Base-by-base conservation (phyloP, 2,329 filamentous ascomycete species). In the Aspergillus nomiae region DNA sequence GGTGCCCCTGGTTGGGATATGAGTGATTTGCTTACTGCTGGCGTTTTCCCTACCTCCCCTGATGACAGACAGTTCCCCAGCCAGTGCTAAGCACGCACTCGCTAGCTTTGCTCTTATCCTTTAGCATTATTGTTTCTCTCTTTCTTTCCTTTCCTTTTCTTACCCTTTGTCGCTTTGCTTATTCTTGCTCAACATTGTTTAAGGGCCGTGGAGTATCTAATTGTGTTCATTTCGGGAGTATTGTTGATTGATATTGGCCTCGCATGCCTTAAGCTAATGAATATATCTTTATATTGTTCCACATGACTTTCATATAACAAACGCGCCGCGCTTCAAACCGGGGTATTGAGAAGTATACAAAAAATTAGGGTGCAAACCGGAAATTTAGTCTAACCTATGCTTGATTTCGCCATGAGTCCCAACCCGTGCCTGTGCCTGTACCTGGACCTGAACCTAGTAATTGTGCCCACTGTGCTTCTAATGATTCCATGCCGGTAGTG, bases 1-100 rank as follows among this genome's bases (percentile, higher is more conserved):
- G 77, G 78, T 36, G 76, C 80, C 19, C 80, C 81, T 6, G 82
- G 81, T 59, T 84, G 82, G 82, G 78, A 83, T 66, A 77, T 83
- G 74, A 71, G 80, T 67, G 69, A 78, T 65, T 72, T 82, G 48
- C 65, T 83, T 30, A 77, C 74, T 14, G 73, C 69, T 19, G 80
- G 78, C 0, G 67, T 86, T 53, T 86, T 86, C 72, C 83, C 83
- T 21, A 78, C 81, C 65, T 77, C 78, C 34, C 65, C 78, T 53
- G 71, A 69, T 7, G 69, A 70, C 57, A 72, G 78, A 48, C 56
- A 71, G 62, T 79, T 71, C 69, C 73, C 72, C 19, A 66, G 67
- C 26, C 76, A 77, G 62, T 80, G 77, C 16, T 62, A 56, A 28
- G 26, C 41, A 4, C 7, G 34, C 36, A 4, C 12, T 53, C 14